These are phyloP conservation scores for Stachybotrys elegans DNA, from an alignment of 2,329 filamentous ascomycete genomes.

Conservation along the genomic window DNA sequence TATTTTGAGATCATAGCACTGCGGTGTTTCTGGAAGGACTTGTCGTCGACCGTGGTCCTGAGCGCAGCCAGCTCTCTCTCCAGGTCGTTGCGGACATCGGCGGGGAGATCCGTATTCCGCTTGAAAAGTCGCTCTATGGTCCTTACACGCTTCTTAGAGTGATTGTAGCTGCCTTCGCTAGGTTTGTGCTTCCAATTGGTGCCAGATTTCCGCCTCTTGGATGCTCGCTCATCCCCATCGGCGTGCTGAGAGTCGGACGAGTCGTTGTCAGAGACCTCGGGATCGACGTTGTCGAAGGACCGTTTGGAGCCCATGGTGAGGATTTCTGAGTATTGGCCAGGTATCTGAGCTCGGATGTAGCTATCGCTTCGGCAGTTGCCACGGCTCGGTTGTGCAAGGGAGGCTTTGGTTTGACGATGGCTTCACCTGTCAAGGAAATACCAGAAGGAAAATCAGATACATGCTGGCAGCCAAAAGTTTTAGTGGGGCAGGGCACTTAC, in stretches of 20 bases:
- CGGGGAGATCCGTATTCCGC: constrained; percentile 57
- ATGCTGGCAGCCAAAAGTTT: too few relatives aligned
- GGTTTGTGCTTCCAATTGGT: constrained; percentile 32
- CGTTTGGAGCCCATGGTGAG: constrained; percentile 28
- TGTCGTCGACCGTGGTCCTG: constrained; percentile 56
- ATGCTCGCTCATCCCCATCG: constrained; percentile 9
- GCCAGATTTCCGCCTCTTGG: constrained; percentile 29
- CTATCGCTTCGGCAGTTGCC: too few relatives aligned
- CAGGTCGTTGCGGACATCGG: constrained; percentile 61
- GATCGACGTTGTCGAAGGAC: constrained; percentile 21
- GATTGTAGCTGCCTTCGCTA: constrained; percentile 47
- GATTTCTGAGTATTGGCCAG: too few relatives aligned
- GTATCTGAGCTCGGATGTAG: too few relatives aligned
- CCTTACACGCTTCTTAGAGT: constrained; percentile 66
- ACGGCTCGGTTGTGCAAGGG: too few relatives aligned
- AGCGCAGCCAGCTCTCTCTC: constrained; percentile 67
- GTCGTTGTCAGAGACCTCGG: constrained; percentile 7
- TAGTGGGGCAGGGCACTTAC: too few relatives aligned
- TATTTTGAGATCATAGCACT: constrained; percentile 72
- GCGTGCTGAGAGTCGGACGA: constrained; percentile 15
- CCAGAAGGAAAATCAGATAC: too few relatives aligned
- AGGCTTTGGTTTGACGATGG: too few relatives aligned
- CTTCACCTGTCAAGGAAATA: too few relatives aligned
- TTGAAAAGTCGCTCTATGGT: constrained; percentile 63
- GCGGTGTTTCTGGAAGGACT: constrained; percentile 55